Evolutionary conservation across 345 rosid species (phyloP), one percentile per base, ranked within the genome.

Genomic region (Populus simonii): DNA sequence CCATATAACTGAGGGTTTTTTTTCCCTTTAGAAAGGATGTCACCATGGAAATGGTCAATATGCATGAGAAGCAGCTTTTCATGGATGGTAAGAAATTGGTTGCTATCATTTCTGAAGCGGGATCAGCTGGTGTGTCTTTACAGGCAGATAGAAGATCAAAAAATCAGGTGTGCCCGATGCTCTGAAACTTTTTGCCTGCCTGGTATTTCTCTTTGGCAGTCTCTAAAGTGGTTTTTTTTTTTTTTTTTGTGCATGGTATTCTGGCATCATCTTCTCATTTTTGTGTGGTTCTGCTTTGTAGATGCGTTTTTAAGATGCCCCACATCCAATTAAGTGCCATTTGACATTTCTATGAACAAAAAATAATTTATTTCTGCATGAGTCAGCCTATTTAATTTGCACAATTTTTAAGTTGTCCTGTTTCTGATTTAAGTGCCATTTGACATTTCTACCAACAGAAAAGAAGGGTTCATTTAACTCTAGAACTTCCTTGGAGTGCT

Each of bases 401-500:
- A 65, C 39, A 35, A 12, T 39, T n/a, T 57, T 33, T 36, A 7
- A 9, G 35, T 66, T 67, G 16, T 45, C 68, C 17, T 78, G 74
- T 72, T 57, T 33, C 36, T 43, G 47, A 43, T 39, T 33, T 59
- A 7, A 83, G 68, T 72, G 27, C 70, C 55, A 25, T 61, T 68
- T 74, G 49, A n/a, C 57, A 20, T 45, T 71, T 51, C 65, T 81
- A 8, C 67, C 72, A 74, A 76, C 90, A 96, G 99, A 96, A 82
- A 82, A 88, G 99, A 87, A 91, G 99, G 84, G 96, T 93, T 78
- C 99, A 96, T 81, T 87, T 96, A 89, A 96, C 99, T 0, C 75
- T 96, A 76, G 99, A 96, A 85, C 99, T 96, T 84, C 99, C 99
- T 57, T 96, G 99, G 99, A 96, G 99, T 93, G 99, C 99, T 86